Conservation (phyloP, 1,284 basidiomycete species). For the Puccinia coronata region DNA sequence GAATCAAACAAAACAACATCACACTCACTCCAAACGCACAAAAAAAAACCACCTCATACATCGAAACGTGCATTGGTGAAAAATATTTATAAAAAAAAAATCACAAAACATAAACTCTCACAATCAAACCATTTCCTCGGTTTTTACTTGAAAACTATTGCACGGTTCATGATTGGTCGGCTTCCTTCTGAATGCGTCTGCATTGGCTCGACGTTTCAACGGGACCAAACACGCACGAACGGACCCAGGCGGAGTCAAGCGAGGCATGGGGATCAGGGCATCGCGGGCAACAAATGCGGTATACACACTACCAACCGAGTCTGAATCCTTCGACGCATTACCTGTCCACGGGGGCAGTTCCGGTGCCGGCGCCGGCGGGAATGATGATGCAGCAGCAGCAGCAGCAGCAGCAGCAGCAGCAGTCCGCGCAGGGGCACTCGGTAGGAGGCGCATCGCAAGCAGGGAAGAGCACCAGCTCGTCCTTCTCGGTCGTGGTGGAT, state of each 20-base stretch:
- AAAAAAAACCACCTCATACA: background rate
- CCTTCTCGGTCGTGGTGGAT: slow-evolving; percentile 35
- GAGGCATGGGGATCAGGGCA: slow-evolving; percentile 20
- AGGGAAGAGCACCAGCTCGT: background rate
- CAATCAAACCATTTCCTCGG: background rate
- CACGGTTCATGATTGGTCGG: background rate
- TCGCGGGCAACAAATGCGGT: slow-evolving; percentile 16
- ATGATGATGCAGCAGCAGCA: background rate
- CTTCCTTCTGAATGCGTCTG: background rate
- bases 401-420: too few species aligned
- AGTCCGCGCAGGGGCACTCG: slow-evolving; percentile 9
- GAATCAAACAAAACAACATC: background rate
- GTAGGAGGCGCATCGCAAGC: background rate
- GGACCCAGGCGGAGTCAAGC: slow-evolving; percentile 21
- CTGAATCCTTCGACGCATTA: slow-evolving; percentile 25
- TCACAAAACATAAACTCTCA: too few species aligned
- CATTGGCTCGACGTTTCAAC: background rate
- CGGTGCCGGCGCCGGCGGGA: background rate
- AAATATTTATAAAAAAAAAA: background rate
- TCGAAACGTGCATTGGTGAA: background rate
- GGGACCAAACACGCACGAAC: background rate
- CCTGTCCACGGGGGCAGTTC: slow-evolving; percentile 22
- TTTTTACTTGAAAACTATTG: background rate
- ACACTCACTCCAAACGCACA: background rate
- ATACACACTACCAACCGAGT: slow-evolving; percentile 27